phyloP scores from a whole-genome alignment of 169 alveolate genomes.

The Plasmodium inui region DNA sequence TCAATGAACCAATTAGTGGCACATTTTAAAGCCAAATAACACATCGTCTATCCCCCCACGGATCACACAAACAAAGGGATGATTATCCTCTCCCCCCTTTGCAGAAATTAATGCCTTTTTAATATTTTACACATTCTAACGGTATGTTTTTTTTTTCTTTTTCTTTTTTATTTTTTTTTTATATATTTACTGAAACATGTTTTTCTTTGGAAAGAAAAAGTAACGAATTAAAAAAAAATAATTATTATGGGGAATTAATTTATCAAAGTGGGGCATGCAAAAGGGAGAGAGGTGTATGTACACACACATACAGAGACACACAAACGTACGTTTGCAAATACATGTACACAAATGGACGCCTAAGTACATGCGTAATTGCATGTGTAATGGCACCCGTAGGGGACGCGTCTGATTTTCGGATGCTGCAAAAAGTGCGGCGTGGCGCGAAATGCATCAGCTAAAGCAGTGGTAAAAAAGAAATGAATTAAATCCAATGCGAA shows the following conservation, averaged over 20 bases:
- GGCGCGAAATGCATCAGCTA: not conserved
- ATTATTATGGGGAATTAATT: not conserved
- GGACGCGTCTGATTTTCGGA: not conserved
- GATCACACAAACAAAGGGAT: not conserved
- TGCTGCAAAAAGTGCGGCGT: not conserved
- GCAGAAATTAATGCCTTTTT: not conserved
- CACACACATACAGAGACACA: not conserved
- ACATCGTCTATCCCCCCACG: too few relatives aligned
- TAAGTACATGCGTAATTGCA: not conserved
- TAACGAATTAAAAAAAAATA: not conserved
- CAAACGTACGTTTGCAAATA: not conserved
- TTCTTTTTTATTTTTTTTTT: not conserved
- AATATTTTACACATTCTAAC: not conserved
- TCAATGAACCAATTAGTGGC: too few relatives aligned
- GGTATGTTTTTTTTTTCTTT: conserved; percentile 13
- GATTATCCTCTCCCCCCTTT: not conserved
- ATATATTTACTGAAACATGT: conserved; percentile 12
- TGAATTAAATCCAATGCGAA: not conserved
- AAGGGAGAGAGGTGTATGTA: not conserved
- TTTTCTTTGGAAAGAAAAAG: conserved; percentile 5
- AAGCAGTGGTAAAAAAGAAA: conserved; percentile 7
- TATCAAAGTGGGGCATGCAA: not conserved
- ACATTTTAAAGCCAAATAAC: too few relatives aligned
- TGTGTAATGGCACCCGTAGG: not conserved
- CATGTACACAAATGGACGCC: not conserved